These are phyloP conservation scores for Talaromyces trachyspermus DNA, from an alignment of 495 filamentous ascomycete species.

Conservation along the genomic window DNA sequence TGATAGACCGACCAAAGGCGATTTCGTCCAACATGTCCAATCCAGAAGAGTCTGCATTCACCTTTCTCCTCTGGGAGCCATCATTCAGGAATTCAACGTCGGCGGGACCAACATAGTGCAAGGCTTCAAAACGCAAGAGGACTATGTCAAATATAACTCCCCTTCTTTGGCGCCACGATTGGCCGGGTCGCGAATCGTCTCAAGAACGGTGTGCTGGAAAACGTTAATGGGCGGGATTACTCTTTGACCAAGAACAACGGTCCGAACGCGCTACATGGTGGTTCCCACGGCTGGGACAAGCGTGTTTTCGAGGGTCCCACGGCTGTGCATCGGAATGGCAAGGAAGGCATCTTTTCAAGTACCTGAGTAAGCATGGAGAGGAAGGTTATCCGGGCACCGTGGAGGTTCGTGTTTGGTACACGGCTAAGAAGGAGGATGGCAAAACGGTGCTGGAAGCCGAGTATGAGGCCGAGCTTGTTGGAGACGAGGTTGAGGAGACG, in stretches of 20 bases:
- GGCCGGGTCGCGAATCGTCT: slow-evolving; percentile 88
- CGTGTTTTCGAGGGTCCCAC: slow-evolving; percentile 70
- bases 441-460: slow-evolving; percentile 71
- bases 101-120: slow-evolving; percentile 78
- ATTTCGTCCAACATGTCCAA: slow-evolving; percentile 12
- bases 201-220: slow-evolving; percentile 58
- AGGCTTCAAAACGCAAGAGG: slow-evolving; percentile 63
- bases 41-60: slow-evolving; percentile 32
- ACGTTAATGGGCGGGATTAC: slow-evolving; percentile 67
- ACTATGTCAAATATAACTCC: slow-evolving; percentile 65
- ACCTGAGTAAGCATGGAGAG: slow-evolving; percentile 67
- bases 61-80: slow-evolving; percentile 77
- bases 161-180: slow-evolving; percentile 89
- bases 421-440: slow-evolving; percentile 58
- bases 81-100: slow-evolving; percentile 77
- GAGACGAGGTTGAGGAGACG: slow-evolving; percentile 72
- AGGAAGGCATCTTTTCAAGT: slow-evolving; percentile 71
- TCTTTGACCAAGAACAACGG: slow-evolving; percentile 66
- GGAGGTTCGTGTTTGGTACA: slow-evolving; percentile 71
- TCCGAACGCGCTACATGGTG: slow-evolving; percentile 77
- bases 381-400: slow-evolving; percentile 84
- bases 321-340: slow-evolving; percentile 56
- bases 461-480: slow-evolving; percentile 79
- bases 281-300: slow-evolving; percentile 77
- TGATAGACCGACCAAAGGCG: too few relatives aligned